These are phyloP conservation scores for Thermomucor indicae-seudaticae DNA, from an alignment of 371 early-diverging fungal genomes.

Conservation along the genomic window DNA sequence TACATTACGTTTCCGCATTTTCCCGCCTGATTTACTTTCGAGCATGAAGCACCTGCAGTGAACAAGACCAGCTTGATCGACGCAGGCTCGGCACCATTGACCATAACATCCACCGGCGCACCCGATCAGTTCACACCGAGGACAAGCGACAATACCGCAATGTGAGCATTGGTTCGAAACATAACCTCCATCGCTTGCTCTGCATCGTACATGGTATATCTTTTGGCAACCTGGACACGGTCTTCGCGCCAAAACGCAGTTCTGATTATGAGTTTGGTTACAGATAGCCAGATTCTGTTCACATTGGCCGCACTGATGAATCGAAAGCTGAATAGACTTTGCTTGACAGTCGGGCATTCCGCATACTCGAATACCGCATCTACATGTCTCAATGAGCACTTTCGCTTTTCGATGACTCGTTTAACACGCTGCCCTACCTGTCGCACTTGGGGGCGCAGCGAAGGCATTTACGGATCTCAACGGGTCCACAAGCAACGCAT, in stretches of 20 bases:
- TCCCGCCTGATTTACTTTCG: slow-evolving; percentile 2
- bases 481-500: slow-evolving; percentile 14
- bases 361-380: slow-evolving; percentile 14
- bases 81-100: slow-evolving; percentile 20
- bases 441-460: slow-evolving; percentile 22
- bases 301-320: slow-evolving; percentile 9
- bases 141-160: slow-evolving; percentile 18
- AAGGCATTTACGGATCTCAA: slow-evolving; percentile 11
- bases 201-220: slow-evolving; percentile 15
- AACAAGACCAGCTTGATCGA: not conserved
- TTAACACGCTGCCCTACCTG: slow-evolving; percentile 1
- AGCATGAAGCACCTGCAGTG: slow-evolving; percentile 18
- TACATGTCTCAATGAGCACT: not conserved
- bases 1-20: slow-evolving; percentile 11
- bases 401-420: not conserved
- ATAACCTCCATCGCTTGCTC: slow-evolving; percentile 5
- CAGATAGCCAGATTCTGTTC: slow-evolving; percentile 11
- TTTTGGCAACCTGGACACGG: slow-evolving; percentile 8
- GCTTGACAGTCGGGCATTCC: slow-evolving; percentile 8
- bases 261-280: slow-evolving; percentile 6
- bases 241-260: slow-evolving; percentile 1
- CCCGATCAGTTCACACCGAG: slow-evolving; percentile 15
- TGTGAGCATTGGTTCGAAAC: slow-evolving; percentile 17
- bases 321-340: slow-evolving; percentile 1
- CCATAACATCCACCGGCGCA: slow-evolving; percentile 19